Percentiles rank a stretch among this genome's conserved stretches.
phyloP scores from a whole-genome alignment of 208 protist genomes.

The Trypanosoma melophagium region DNA sequence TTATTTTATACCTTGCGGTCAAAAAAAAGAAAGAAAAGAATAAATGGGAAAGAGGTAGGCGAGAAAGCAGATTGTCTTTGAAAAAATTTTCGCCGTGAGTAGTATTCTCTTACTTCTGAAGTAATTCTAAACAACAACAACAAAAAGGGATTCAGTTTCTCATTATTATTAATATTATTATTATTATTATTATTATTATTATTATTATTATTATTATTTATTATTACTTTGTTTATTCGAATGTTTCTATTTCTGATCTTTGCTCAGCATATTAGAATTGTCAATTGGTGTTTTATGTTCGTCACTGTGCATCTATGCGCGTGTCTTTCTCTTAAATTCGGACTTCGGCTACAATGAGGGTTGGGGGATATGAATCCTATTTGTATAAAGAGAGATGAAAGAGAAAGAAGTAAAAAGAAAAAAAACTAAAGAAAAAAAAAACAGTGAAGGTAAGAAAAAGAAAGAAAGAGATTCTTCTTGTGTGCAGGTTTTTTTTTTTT shows the following conservation, averaged over 20 bases:
- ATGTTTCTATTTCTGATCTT: slow-evolving; percentile 4
- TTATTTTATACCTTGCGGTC: not conserved
- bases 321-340: no score
- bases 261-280: slow-evolving; percentile 13
- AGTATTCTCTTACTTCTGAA: no score
- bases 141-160: not conserved
- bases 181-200: no score
- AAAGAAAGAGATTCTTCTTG: not conserved
- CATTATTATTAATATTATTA: no score
- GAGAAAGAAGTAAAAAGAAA: slow-evolving; percentile 1
- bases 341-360: no score
- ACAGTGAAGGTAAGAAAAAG: not conserved
- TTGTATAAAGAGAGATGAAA: not conserved
- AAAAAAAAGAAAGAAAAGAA: slow-evolving; percentile 15
- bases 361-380: no score
- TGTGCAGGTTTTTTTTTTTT: not conserved
- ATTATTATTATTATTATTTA: slow-evolving; percentile 16
- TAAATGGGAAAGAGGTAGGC: not conserved
- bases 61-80: not conserved
- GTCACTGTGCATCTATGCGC: no score
- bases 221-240: slow-evolving; percentile 14
- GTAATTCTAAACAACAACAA: not conserved
- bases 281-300: not conserved
- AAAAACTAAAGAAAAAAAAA: not conserved
- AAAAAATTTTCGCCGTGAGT: no score